These are phyloP conservation scores for Isoetes taiwanensis DNA, from an alignment of 75 land plant genomes.

Conservation along the genomic window DNA sequence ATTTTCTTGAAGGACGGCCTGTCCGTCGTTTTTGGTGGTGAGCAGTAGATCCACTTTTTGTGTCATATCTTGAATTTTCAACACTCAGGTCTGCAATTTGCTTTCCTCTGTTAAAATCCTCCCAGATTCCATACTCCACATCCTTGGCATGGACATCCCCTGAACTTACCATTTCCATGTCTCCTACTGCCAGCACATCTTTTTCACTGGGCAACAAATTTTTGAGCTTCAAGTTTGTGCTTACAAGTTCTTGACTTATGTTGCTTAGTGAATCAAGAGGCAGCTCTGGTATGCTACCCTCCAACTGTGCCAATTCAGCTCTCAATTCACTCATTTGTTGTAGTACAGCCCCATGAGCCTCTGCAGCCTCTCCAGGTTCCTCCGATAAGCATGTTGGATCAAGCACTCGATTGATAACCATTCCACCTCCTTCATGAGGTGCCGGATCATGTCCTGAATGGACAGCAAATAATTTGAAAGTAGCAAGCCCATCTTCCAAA, in stretches of 20 bases:
- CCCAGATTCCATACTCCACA: conserved; percentile 36
- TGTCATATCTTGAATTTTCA: too few relatives aligned
- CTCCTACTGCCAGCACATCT: conserved; percentile 18
- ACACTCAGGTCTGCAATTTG: too few relatives aligned
- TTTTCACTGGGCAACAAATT: too few relatives aligned
- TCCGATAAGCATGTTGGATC: too few relatives aligned
- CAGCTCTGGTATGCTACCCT: background rate
- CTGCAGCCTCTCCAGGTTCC: conserved; percentile 31
- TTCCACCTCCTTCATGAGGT: conserved; percentile 62
- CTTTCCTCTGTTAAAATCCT: too few relatives aligned
- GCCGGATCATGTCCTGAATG: conserved; percentile 85
- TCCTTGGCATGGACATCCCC: conserved; percentile 33
- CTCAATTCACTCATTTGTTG: background rate
- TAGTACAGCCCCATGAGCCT: conserved; percentile 17
- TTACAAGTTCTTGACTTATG: conserved; percentile 35
- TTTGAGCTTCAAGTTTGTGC: conserved; percentile 36
- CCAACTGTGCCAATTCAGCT: background rate
- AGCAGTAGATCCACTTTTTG: too few relatives aligned
- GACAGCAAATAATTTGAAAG: conserved; percentile 70
- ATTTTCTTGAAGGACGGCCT: too few relatives aligned
- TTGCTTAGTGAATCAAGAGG: conserved; percentile 5
- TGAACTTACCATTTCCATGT: conserved; percentile 20
- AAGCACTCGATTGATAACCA: conserved; percentile 59
- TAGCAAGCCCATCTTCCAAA: conserved; percentile 69
- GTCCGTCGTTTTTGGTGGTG: too few relatives aligned